A percentile compares a stretch with the other conserved stretches of the same genome.
phyloP scores from a whole-genome alignment of 257 asterid genomes.

The Paulownia fortunei region DNA sequence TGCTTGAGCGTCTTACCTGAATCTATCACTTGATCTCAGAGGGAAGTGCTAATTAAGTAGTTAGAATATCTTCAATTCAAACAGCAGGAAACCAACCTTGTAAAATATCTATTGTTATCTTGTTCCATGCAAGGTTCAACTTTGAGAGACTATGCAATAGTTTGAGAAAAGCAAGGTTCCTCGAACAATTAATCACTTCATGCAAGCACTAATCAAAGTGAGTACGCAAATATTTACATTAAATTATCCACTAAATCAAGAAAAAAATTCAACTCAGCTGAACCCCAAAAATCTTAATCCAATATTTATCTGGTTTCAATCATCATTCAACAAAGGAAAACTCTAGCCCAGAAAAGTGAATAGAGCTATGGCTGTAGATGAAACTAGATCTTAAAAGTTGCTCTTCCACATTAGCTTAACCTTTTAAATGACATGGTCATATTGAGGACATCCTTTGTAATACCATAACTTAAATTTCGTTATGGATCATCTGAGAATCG shows the following conservation, averaged over 20 bases:
- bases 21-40: background rate
- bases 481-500: slow-evolving; percentile 17
- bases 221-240: background rate
- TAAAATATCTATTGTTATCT: background rate
- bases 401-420: background rate
- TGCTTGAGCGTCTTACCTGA: background rate
- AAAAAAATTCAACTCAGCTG: background rate
- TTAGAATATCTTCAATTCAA: background rate
- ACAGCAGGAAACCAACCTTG: background rate
- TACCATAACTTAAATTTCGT: background rate
- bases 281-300: slow-evolving; percentile 1
- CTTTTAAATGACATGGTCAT: background rate
- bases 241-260: background rate
- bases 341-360: background rate
- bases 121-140: background rate
- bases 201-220: background rate
- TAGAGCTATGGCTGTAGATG: background rate
- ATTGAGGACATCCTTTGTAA: background rate
- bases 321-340: background rate
- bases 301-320: background rate
- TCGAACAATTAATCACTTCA: background rate
- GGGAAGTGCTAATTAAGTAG: background rate
- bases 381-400: slow-evolving; percentile 11
- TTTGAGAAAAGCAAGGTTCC: background rate
- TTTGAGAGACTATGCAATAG: background rate